Percentiles rank a stretch among this genome's conserved stretches.
These are phyloP conservation scores for Polygonum maritimum DNA, from an alignment of 148 eudicot genomes.

Conservation along the genomic window DNA sequence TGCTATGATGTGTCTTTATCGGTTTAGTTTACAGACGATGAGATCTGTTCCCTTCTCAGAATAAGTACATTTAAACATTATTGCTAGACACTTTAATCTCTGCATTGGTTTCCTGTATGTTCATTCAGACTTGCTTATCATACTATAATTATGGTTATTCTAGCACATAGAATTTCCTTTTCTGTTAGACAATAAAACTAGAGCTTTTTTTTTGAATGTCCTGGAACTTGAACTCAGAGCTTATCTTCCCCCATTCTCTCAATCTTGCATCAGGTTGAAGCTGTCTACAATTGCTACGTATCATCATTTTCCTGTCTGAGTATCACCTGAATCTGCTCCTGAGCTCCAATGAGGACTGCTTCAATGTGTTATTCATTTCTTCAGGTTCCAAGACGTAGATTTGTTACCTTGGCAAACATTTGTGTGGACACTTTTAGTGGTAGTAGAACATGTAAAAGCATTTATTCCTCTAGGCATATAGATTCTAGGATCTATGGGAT, in stretches of 20 bases:
- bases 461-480: constrained; percentile 27
- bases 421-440: constrained; percentile 40
- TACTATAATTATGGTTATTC: background rate
- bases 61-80: background rate
- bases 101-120: background rate
- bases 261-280: constrained; percentile 14
- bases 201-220: background rate
- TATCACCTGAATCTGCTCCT: constrained; percentile 14
- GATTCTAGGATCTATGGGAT: constrained; percentile 32
- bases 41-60: background rate
- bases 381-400: constrained; percentile 52
- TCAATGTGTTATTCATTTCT: constrained; percentile 60
- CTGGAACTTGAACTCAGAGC: background rate
- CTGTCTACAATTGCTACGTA: constrained; percentile 19
- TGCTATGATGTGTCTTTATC: background rate
- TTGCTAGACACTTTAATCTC: background rate
- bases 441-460: constrained; percentile 22
- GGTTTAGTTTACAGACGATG: background rate
- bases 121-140: background rate
- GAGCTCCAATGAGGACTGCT: constrained; percentile 45
- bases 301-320: constrained; percentile 14
- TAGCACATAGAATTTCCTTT: background rate
- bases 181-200: background rate
- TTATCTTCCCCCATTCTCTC: background rate
- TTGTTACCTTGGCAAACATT: constrained; percentile 40